phyloP scores from a whole-genome alignment of 2,329 filamentous ascomycete species.

The Penicillium paneum region DNA sequence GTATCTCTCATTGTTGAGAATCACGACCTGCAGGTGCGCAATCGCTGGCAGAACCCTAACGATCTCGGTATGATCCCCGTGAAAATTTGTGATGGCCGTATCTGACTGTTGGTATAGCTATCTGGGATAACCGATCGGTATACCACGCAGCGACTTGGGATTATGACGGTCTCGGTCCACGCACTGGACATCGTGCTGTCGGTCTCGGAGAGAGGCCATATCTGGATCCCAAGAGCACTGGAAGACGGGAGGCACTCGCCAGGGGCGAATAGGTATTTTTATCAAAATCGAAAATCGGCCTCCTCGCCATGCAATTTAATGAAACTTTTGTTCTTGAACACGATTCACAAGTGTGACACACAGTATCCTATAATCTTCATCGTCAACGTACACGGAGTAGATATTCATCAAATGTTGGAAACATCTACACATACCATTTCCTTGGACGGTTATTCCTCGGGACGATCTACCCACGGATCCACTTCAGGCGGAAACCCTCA shows the following conservation, averaged over 20 bases:
- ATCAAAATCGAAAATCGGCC: not conserved
- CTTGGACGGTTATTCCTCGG: no score
- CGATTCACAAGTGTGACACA: no score
- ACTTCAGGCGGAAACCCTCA: no score
- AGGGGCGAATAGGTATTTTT: not conserved
- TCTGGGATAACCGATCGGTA: slow-evolving; percentile 56
- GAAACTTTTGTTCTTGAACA: no score
- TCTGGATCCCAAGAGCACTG: slow-evolving; percentile 46
- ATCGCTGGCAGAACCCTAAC: slow-evolving; percentile 37
- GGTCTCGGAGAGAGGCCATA: slow-evolving; percentile 57
- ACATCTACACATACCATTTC: no score
- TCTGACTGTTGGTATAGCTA: slow-evolving; percentile 3
- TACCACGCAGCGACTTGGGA: slow-evolving; percentile 56
- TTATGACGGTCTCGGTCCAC: slow-evolving; percentile 48
- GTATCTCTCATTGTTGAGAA: slow-evolving; percentile 40
- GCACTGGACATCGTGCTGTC: slow-evolving; percentile 51
- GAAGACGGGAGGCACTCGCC: slow-evolving; percentile 27
- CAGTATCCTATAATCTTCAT: no score
- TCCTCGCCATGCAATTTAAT: not conserved
- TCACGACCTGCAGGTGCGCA: slow-evolving; percentile 43
- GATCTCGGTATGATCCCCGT: slow-evolving; percentile 38
- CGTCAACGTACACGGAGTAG: no score
- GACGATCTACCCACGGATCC: no score
- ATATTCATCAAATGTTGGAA: no score
- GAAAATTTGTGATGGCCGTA: not conserved